Base-by-base conservation (phyloP, 1,139 yeast species). In the Yamadazyma aaseri region DNA sequence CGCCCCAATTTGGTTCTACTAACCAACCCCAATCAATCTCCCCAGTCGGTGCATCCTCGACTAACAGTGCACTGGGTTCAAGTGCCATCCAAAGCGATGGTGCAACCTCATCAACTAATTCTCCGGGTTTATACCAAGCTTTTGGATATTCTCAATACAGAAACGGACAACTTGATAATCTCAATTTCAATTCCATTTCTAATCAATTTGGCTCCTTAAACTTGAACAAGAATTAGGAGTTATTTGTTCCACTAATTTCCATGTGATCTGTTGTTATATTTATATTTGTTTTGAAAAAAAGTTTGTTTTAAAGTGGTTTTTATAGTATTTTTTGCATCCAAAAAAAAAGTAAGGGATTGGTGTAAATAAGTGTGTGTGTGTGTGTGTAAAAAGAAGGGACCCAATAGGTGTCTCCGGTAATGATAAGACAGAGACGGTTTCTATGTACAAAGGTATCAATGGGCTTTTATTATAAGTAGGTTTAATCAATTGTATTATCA, bases 121-220 rank as follows among this genome's bases (percentile, higher is more conserved):
- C 32, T 5, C 60, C 65, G 2, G 53, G 54, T 2, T 45, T 59
- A 39, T 60, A 60, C 41, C 43, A 53, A 20, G 40, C 45, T 21
- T 49, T 46, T 35, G 46, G 50, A 18, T 42, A 41, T 16, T 47
- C 44, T 9, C 44, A 32, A 29, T 41, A 42, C 27, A 31, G 35
- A 28, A 26, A 28, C 28, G 32, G 20, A 13, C 20, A 23, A 21
- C 27, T 25, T 12, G 21, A 14, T 22, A 22, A 18, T 16, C 17
- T 18, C 16, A 29, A 28, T 17, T 32, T 39, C 21, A 35, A 31
- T 24, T 32, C 28, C 11, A 34, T 41, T 28, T 35, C 50, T 13
- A 40, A 32, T 26, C 67, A 63, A 41, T 53, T 64, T 45, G 59
- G 60, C 45, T 56, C 66, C n/a, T 59, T 65, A 49, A 60, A 58